Conservation (phyloP, 2,329 filamentous ascomycete species). For the Bipolaris victoriae region DNA sequence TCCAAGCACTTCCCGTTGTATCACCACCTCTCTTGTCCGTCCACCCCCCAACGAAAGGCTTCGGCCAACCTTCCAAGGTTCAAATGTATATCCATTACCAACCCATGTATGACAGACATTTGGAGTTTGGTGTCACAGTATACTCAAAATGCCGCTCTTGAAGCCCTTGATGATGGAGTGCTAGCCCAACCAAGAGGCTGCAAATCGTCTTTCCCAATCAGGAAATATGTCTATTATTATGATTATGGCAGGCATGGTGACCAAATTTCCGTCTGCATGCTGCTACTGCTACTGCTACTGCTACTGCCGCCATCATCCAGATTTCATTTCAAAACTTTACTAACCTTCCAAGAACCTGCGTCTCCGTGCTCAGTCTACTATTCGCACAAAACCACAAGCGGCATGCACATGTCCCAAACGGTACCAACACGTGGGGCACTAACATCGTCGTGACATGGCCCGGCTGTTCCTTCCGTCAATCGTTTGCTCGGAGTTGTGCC, state of each 20-base stretch:
- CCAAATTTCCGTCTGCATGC: background rate
- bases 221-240: background rate
- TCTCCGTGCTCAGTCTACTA: background rate
- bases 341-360: background rate
- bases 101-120: no score
- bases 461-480: conserved; percentile 1
- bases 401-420: background rate
- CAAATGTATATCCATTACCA: no score
- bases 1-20: background rate
- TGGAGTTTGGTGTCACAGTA: no score
- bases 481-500: conserved; percentile 8
- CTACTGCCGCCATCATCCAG: background rate
- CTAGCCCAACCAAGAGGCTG: background rate
- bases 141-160: no score
- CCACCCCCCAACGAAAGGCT: background rate
- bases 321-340: background rate
- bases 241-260: background rate
- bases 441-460: background rate
- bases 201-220: background rate
- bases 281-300: background rate
- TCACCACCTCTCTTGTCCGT: background rate
- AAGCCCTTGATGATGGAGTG: no score
- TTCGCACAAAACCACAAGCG: background rate
- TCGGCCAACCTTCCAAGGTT: background rate
- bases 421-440: background rate